phyloP scores from a whole-genome alignment of 805 yeast genomes.

The Candida awuae region DNA sequence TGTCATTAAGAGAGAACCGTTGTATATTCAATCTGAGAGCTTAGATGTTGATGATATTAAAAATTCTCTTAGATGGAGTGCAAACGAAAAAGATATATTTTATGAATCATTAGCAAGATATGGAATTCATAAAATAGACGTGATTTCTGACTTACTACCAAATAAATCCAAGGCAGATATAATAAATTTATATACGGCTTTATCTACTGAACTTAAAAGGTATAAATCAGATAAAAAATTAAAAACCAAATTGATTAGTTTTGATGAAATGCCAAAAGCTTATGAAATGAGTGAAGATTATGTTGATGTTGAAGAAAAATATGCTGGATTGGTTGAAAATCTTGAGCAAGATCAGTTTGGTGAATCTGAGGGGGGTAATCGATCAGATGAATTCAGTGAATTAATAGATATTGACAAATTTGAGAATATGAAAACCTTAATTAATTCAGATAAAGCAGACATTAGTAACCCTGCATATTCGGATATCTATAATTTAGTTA shows the following conservation, averaged over 20 bases:
- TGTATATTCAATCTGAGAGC: slow-evolving; percentile 2
- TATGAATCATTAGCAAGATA: slow-evolving; percentile 41
- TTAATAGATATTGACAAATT: not conserved
- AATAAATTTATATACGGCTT: slow-evolving; percentile 34
- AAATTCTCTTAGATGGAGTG: slow-evolving; percentile 32
- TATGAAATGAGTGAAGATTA: slow-evolving; percentile 41
- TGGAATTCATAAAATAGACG: slow-evolving; percentile 40
- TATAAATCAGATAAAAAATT: slow-evolving; percentile 20
- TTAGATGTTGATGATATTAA: slow-evolving; percentile 26
- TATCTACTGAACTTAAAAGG: slow-evolving; percentile 26
- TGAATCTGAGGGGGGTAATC: not conserved
- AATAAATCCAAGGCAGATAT: slow-evolving; percentile 39
- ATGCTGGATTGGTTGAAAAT: slow-evolving; percentile 12
- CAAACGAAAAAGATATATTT: slow-evolving; percentile 42
- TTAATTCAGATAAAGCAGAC: not conserved
- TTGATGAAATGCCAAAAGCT: slow-evolving; percentile 44
- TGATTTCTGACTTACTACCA: slow-evolving; percentile 32
- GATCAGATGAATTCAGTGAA: not conserved
- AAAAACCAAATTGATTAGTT: slow-evolving; percentile 24
- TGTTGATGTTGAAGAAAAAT: slow-evolving; percentile 36
- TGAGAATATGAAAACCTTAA: not conserved
- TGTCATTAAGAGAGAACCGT: slow-evolving; percentile 2
- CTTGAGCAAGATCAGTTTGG: slow-evolving; percentile 3
- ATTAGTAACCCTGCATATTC: slow-evolving; percentile 1
- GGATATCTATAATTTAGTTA: slow-evolving; percentile 1